Conservation (phyloP, 495 filamentous ascomycete species). For the Aspergillus sparsus region DNA sequence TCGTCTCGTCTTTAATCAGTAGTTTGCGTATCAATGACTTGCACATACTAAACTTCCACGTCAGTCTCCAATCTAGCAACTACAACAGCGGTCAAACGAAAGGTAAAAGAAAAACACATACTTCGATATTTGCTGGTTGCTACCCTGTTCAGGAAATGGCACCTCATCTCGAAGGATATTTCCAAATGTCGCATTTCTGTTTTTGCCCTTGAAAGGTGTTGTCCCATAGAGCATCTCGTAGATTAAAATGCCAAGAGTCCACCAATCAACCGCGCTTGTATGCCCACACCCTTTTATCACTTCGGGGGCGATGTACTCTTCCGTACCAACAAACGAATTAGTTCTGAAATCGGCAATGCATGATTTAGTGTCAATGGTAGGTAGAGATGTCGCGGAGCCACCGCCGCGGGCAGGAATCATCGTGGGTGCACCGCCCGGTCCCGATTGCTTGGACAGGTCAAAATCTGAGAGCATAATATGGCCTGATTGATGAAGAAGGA, state of each 20-base stretch:
- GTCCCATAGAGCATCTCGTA: constrained; percentile 99
- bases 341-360: constrained; percentile 98
- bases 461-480: constrained; percentile 99
- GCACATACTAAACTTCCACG: constrained; percentile 64
- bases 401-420: constrained; percentile 93
- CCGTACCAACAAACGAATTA: constrained; percentile 97
- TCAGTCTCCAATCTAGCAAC: constrained; percentile 6
- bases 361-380: constrained; percentile 96
- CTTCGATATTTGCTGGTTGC: constrained; percentile 85
- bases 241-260: constrained; percentile 94
- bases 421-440: constrained; percentile 90
- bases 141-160: constrained; percentile 85
- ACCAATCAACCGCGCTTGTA: constrained; percentile 98
- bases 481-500: constrained; percentile 94
- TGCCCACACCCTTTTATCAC: constrained; percentile 99
- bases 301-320: constrained; percentile 98
- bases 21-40: constrained; percentile 96
- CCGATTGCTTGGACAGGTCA: constrained; percentile 96
- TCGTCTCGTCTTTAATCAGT: constrained; percentile 96
- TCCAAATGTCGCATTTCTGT: constrained; percentile 94
- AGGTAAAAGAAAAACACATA: constrained; percentile 48
- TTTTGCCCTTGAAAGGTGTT: constrained; percentile 99
- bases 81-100: neutral
- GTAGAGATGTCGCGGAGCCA: constrained; percentile 75
- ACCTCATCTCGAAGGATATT: constrained; percentile 97